Evolutionary conservation across 2,329 filamentous ascomycete species (phyloP), one percentile per base, ranked within the genome.

Genomic region (Nothomitra cinnamomea): DNA sequence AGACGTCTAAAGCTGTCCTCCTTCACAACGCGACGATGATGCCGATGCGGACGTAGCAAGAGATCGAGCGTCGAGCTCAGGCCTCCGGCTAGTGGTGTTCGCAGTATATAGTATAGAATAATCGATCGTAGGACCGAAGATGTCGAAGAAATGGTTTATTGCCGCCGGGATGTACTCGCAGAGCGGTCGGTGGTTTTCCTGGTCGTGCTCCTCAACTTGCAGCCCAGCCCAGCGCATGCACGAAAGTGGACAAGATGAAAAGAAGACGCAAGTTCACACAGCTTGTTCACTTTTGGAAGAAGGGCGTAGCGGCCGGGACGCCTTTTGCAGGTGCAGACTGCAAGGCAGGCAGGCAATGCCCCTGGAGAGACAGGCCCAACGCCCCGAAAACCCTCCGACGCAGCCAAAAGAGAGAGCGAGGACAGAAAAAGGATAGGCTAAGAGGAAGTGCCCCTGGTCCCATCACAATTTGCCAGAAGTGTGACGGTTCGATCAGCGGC

Each of bases 61-160:
- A 49, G 45, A 49, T 48, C 25, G 45, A 49, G 45, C 45, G 25
- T 49, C 45, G 32, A 49, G 45, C 45, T 24, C 45, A 17, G 25
- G 45, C 45, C 13, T 41, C 38, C 13, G 38, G 38, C 13, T 19
- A 17, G 15, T 15, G 17, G 15, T 35, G 7, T 19, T 5, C 28
- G 10, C 5, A n/a, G n/a, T n/a, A n/a, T n/a, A n/a, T n/a, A n/a
- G n/a, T n/a, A n/a, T 4, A 32, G 10, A 32, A 32, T 5, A 32
- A 32, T 32, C 28, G 28, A 5, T 32, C 28, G 28, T 5, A 32
- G 28, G 10, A 10, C 10, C 28, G 10, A 32, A 4, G 28, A 4
- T 4, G 28, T 32, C 10, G 28, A 32, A 32, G 28, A 32, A 32
- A 32, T n/a, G n/a, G n/a, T n/a, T n/a, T n/a, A n/a, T 4, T 32